Conservation (phyloP, 1,139 yeast species). For the Hyphopichia wangnamkhiaoensis region DNA sequence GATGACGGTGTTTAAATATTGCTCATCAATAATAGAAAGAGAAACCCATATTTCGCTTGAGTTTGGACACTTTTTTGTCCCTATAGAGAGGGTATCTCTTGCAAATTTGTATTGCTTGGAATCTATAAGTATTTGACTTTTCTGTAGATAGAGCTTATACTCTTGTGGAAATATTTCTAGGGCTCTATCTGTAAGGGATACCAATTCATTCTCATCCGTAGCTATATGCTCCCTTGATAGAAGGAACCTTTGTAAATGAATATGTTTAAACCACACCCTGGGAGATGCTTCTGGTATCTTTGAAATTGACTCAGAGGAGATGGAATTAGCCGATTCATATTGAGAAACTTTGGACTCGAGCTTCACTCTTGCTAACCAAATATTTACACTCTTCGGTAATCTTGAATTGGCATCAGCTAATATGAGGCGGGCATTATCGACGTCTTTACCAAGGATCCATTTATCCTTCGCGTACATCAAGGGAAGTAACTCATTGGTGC, state of each 20-base stretch:
- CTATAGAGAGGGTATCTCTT: conserved; percentile 48
- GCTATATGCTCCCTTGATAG: conserved; percentile 6
- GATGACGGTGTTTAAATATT: conserved; percentile 38
- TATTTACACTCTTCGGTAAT: conserved; percentile 46
- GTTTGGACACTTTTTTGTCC: conserved; percentile 49
- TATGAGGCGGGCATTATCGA: conserved; percentile 53
- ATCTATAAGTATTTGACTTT: conserved; percentile 51
- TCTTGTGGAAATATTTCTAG: conserved; percentile 45
- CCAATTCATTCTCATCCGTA: conserved; percentile 26
- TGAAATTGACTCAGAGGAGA: conserved; percentile 44
- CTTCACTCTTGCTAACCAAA: conserved; percentile 74
- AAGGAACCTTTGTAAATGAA: conserved; percentile 51
- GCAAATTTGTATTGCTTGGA: conserved; percentile 38
- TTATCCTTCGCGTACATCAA: conserved; percentile 74
- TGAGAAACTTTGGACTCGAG: conserved; percentile 50
- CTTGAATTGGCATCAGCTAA: conserved; percentile 46
- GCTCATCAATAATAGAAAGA: conserved; percentile 52
- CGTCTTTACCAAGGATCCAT: conserved; percentile 51
- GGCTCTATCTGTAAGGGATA: conserved; percentile 45
- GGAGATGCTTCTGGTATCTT: conserved; percentile 37
- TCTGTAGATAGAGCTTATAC: conserved; percentile 57
- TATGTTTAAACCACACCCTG: conserved; percentile 64
- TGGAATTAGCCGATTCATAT: conserved; percentile 37
- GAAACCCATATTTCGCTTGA: conserved; percentile 56
- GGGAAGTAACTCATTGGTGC: conserved; percentile 51